Evolutionary conservation across 768 basidiomycete species (phyloP).

Genomic region (Flagelloscypha sp.): DNA sequence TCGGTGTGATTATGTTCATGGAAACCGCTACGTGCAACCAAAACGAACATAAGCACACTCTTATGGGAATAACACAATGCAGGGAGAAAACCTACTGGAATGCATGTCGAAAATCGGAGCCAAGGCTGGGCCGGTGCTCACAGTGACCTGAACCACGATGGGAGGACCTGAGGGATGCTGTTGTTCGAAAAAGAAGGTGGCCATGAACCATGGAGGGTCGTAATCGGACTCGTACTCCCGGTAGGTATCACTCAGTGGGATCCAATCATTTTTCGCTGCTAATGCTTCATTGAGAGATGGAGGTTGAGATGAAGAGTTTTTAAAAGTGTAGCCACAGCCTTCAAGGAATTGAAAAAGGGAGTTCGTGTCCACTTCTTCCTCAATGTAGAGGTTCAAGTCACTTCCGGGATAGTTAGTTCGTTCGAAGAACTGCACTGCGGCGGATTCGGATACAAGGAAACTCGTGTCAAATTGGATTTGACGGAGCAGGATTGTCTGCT

Average conservation of each 20-base stretch:
- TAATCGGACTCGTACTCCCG: no score
- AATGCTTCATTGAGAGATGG: no score
- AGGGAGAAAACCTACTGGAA: constrained; percentile 21
- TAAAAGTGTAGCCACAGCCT: constrained; percentile 20
- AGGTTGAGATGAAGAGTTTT: no score
- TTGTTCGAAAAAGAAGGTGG: no score
- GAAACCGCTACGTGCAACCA: constrained; percentile 16
- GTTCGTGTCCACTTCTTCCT: no score
- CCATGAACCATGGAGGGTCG: no score
- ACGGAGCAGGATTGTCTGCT: no score
- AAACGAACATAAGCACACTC: no score
- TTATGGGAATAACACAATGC: no score
- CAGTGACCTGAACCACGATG: constrained; percentile 30
- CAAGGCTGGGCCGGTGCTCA: constrained; percentile 15
- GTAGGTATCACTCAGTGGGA: no score
- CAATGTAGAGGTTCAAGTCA: constrained; percentile 31
- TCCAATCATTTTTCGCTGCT: no score
- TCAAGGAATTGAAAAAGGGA: constrained; percentile 23
- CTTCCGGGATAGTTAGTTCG: constrained; percentile 23
- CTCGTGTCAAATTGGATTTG: constrained; percentile 26
- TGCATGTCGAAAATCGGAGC: constrained; percentile 26
- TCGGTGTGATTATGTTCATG: constrained; percentile 26
- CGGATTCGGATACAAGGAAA: constrained; percentile 29
- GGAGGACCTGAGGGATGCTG: no score
- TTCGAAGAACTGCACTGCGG: constrained; percentile 32